phyloP scores from a whole-genome alignment of 768 basidiomycete species.

The Pisolithus marmoratus region DNA sequence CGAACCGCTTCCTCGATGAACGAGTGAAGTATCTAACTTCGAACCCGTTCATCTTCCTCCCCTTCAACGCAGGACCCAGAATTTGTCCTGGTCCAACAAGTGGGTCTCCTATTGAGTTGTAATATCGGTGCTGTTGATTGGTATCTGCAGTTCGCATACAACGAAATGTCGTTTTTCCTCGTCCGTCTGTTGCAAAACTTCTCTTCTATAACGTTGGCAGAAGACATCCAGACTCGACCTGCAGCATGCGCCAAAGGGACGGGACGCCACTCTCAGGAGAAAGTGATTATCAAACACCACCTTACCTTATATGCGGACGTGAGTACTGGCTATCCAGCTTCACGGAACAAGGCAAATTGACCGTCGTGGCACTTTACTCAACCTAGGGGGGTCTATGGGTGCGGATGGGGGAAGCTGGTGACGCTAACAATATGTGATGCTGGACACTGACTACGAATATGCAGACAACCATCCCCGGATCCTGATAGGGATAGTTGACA shows the following conservation, averaged over 20 bases:
- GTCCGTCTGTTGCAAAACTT: slow-evolving; percentile 47
- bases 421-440: too few species aligned
- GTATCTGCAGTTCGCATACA: slow-evolving; percentile 43
- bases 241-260: too few species aligned
- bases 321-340: slow-evolving; percentile 8
- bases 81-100: slow-evolving; percentile 55
- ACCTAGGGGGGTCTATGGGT: too few species aligned
- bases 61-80: slow-evolving; percentile 64
- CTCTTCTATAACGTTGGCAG: slow-evolving; percentile 34
- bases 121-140: not conserved
- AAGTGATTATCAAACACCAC: slow-evolving; percentile 40
- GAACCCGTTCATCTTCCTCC: slow-evolving; percentile 65
- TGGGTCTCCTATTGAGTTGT: slow-evolving; percentile 2
- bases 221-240: too few species aligned
- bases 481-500: too few species aligned
- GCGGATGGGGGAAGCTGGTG: too few species aligned
- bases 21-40: slow-evolving; percentile 47
- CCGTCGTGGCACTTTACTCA: too few species aligned
- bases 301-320: slow-evolving; percentile 51
- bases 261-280: slow-evolving; percentile 44
- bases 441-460: too few species aligned
- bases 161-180: slow-evolving; percentile 50
- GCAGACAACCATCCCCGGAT: too few species aligned
- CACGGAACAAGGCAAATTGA: too few species aligned
- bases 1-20: slow-evolving; percentile 59